These are phyloP conservation scores for Xylaria nigripes DNA, from an alignment of 495 filamentous ascomycete species.

Conservation along the genomic window DNA sequence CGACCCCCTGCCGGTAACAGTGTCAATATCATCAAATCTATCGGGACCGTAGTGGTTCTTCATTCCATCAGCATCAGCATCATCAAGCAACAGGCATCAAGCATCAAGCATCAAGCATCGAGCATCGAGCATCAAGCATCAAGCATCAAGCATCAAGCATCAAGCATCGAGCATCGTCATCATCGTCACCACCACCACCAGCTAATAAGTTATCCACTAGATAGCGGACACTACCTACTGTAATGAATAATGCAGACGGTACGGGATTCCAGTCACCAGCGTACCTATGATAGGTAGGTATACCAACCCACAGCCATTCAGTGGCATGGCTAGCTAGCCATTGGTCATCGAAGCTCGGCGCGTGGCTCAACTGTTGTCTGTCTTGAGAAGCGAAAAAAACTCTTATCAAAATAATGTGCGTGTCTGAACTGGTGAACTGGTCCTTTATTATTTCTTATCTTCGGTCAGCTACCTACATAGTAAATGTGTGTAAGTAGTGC, in stretches of 20 bases:
- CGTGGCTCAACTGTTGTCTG: too few species aligned
- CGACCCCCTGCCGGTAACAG: conserved; percentile 5
- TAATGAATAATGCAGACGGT: too few species aligned
- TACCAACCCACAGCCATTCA: too few species aligned
- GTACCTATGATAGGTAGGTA: too few species aligned
- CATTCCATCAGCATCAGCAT: conserved; percentile 5
- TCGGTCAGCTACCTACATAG: not conserved
- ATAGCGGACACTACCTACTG: too few species aligned
- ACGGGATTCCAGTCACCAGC: not conserved
- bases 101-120: not conserved
- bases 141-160: too few species aligned
- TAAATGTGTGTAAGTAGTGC: too few species aligned
- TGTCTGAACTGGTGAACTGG: not conserved
- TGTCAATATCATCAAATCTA: conserved; percentile 4
- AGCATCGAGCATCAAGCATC: not conserved
- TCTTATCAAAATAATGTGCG: not conserved
- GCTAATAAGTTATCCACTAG: not conserved
- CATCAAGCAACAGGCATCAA: not conserved
- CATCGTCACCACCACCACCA: too few species aligned
- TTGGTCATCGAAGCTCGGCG: too few species aligned
- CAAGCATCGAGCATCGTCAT: too few species aligned
- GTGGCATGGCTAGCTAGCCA: too few species aligned
- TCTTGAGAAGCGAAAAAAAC: not conserved
- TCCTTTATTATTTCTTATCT: not conserved
- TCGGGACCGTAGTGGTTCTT: conserved; percentile 5